A percentile compares a stretch with the other conserved stretches of the same genome.
Conservation (phyloP, 495 filamentous ascomycete genomes). For the Extremus antarcticus region DNA sequence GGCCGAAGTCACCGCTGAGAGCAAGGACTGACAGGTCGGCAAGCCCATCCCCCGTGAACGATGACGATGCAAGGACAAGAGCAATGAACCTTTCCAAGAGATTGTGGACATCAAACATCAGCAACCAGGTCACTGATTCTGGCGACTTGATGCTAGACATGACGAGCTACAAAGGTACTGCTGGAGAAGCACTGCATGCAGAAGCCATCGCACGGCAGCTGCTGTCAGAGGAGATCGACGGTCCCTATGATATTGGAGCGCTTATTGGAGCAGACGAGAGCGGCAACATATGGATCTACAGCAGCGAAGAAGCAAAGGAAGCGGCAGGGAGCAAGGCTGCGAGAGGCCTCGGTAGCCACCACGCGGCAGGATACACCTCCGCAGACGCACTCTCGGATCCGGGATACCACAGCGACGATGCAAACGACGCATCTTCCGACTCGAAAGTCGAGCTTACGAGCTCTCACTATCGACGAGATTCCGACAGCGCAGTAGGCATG, state of each 20-base stretch:
- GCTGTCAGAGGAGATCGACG: conserved; percentile 86
- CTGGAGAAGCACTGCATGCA: conserved; percentile 81
- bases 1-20: conserved; percentile 10
- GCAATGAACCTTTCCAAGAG: conserved; percentile 81
- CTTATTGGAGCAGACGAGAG: conserved; percentile 90
- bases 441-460: conserved; percentile 27
- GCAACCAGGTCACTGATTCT: conserved; percentile 75
- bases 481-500: conserved; percentile 47
- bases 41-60: conserved; percentile 68
- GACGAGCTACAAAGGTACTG: conserved; percentile 88
- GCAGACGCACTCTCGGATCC: conserved; percentile 80
- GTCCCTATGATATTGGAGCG: conserved; percentile 89
- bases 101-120: conserved; percentile 80
- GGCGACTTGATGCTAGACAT: conserved; percentile 99
- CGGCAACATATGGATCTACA: conserved; percentile 97
- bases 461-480: conserved; percentile 33
- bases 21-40: conserved; percentile 43
- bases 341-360: conserved; percentile 36
- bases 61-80: conserved; percentile 66
- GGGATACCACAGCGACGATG: conserved; percentile 83
- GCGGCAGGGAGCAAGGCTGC: conserved; percentile 46
- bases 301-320: conserved; percentile 90
- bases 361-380: conserved; percentile 41
- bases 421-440: conserved; percentile 50
- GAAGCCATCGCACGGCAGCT: conserved; percentile 93